These are phyloP conservation scores for Ophiocordyceps polyrhachis-furcata DNA, from an alignment of 2,329 filamentous ascomycete species.

Conservation along the genomic window DNA sequence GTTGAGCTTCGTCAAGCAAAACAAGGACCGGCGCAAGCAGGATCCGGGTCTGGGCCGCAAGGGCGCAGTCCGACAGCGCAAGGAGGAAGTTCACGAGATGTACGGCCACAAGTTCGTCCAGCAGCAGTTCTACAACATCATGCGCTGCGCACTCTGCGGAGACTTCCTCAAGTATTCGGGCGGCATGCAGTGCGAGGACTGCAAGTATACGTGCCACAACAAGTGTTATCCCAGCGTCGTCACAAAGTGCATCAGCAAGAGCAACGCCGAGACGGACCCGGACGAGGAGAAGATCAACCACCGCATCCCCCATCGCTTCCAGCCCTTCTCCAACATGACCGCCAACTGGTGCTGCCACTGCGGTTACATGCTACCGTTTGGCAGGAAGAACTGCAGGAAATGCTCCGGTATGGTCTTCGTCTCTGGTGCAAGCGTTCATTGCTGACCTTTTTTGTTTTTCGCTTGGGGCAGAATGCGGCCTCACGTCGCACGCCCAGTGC, in stretches of 20 bases:
- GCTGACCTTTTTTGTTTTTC: neutral
- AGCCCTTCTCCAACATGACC: constrained; percentile 90
- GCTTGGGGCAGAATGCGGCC: constrained; percentile 50
- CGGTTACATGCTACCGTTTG: constrained; percentile 85
- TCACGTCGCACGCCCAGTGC: constrained; percentile 81
- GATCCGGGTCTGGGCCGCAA: constrained; percentile 86
- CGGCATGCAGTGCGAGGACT: constrained; percentile 98
- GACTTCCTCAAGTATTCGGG: constrained; percentile 98
- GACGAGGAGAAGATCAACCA: constrained; percentile 99
- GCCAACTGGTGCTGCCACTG: constrained; percentile 99
- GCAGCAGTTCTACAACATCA: constrained; percentile 99
- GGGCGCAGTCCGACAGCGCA: constrained; percentile 89
- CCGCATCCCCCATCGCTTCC: constrained; percentile 92
- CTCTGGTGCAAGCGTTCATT: neutral
- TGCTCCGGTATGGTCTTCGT: constrained; percentile 48
- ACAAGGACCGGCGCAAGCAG: constrained; percentile 62
- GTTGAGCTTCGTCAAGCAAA: constrained; percentile 82
- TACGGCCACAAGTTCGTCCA: constrained; percentile 98
- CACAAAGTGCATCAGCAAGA: constrained; percentile 99
- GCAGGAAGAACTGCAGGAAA: constrained; percentile 85
- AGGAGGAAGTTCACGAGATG: constrained; percentile 96
- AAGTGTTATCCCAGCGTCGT: constrained; percentile 95
- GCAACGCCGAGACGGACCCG: constrained; percentile 92
- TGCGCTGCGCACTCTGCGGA: constrained; percentile 94
- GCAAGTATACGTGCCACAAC: constrained; percentile 98